phyloP scores from a whole-genome alignment of 805 yeast species.

The Lachancea meyersii region DNA sequence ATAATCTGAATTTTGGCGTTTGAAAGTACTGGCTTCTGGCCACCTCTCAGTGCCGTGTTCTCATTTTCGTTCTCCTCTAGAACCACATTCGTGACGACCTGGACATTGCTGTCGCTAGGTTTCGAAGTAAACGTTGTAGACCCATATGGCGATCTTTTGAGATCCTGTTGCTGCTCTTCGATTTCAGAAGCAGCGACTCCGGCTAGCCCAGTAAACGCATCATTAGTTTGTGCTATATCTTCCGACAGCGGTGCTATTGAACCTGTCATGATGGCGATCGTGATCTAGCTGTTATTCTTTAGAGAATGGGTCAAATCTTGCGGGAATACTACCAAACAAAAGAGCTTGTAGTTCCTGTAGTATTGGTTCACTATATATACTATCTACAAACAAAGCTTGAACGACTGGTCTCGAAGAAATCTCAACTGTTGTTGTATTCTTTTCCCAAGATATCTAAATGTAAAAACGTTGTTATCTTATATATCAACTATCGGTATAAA shows the following conservation, averaged over 20 bases:
- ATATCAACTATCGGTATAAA: too few relatives aligned
- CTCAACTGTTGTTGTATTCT: too few relatives aligned
- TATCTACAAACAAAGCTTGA: too few relatives aligned
- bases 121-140: neutral
- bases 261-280: neutral
- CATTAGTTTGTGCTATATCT: conserved; percentile 13
- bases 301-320: too few relatives aligned
- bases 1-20: conserved; percentile 27
- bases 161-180: conserved; percentile 25
- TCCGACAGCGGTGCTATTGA: neutral
- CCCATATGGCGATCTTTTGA: neutral
- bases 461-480: too few relatives aligned
- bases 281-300: too few relatives aligned
- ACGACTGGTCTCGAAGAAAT: too few relatives aligned
- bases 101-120: neutral
- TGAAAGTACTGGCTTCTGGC: conserved; percentile 8
- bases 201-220: conserved; percentile 30
- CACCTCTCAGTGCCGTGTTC: neutral
- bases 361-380: too few relatives aligned
- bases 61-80: neutral
- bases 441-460: too few relatives aligned
- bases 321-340: too few relatives aligned
- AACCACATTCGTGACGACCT: neutral
- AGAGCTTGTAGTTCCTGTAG: too few relatives aligned
- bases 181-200: conserved; percentile 34